Evolutionary conservation across 352 stramenopile species (phyloP), one percentile per base, ranked within the genome.

Genomic region (Globisporangium orthogonon): DNA sequence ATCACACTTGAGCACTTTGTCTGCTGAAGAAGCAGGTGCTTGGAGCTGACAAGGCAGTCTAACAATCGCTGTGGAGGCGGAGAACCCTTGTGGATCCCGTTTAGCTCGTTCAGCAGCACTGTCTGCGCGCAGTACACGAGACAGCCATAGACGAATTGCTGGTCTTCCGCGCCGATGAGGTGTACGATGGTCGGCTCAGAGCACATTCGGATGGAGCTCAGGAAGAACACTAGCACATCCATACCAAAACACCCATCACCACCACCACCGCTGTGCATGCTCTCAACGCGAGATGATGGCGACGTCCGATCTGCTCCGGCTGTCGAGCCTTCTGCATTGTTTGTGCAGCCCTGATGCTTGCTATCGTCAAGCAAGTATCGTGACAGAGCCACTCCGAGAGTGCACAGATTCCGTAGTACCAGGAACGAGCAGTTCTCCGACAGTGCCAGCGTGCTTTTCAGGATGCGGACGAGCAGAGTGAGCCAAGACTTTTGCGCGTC

Each of bases 91-190:
- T 90, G 78, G 9, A 58, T 48, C n/a, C 71, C 69, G 33, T 63
- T 69, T 11, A 93, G 52, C 37, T 89, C 80, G 45, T 66, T 83
- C 30, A 93, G 50, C 1, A 88, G 14, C 7, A 82, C 74, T 0
- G 59, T 69, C 61, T 93, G 80, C 0, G 63, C 59, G 28, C 69
- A 86, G 50, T 88, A 93, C 13, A 93, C 71, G 4, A 93, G 58
- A 6, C 69, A 73, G 2, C 74, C 71, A 51, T 87, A 89, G 58
- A 91, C 86, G 43, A 90, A 89, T 15, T 84, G 83, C 30, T 89
- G 77, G 13, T 80, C 66, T 33, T 89, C 80, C 0, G 52, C 49
- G 7, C 80, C 77, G 18, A 93, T 31, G 1, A 71, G 31, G 55
- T 81, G 70, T 0, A 30, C 60, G 14, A 80, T 61, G 4, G 62